phyloP scores from a whole-genome alignment of 805 yeast genomes.

The Blastobotrys chiropterorum region DNA sequence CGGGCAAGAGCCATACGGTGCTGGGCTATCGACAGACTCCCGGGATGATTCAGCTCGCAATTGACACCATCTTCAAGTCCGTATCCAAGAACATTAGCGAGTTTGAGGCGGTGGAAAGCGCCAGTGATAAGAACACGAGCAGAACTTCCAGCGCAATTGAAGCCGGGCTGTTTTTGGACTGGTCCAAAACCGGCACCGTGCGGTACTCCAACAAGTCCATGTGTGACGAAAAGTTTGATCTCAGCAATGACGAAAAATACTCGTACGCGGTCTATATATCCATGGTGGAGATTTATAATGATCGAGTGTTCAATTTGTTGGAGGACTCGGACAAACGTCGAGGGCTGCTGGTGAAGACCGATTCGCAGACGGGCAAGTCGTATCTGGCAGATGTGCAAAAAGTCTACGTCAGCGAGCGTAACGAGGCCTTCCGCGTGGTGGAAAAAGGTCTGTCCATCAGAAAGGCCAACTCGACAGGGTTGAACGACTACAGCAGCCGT shows the following conservation, averaged over 20 bases:
- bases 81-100: slow-evolving; percentile 21
- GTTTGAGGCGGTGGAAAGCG: slow-evolving; percentile 18
- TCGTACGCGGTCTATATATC: slow-evolving; percentile 41
- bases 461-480: slow-evolving; percentile 39
- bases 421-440: slow-evolving; percentile 36
- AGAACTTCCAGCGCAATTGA: slow-evolving; percentile 18
- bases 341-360: slow-evolving; percentile 30
- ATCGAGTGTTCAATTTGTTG: slow-evolving; percentile 37
- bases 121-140: slow-evolving; percentile 15
- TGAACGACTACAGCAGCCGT: slow-evolving; percentile 42
- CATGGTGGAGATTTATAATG: slow-evolving; percentile 49
- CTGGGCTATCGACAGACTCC: slow-evolving; percentile 28
- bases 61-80: slow-evolving; percentile 32
- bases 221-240: slow-evolving; percentile 4
- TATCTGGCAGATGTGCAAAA: slow-evolving; percentile 41
- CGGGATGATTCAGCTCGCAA: slow-evolving; percentile 34
- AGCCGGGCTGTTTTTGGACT: slow-evolving; percentile 21
- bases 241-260: slow-evolving; percentile 11
- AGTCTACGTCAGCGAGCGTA: slow-evolving; percentile 32
- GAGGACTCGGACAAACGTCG: slow-evolving; percentile 18
- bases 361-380: slow-evolving; percentile 38
- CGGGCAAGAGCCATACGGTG: slow-evolving; percentile 39
- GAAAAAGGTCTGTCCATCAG: slow-evolving; percentile 36
- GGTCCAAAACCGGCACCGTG: slow-evolving; percentile 10
- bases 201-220: slow-evolving; percentile 6